These are phyloP conservation scores for Viridothelium virens DNA, from an alignment of 495 filamentous ascomycete genomes.

Conservation along the genomic window DNA sequence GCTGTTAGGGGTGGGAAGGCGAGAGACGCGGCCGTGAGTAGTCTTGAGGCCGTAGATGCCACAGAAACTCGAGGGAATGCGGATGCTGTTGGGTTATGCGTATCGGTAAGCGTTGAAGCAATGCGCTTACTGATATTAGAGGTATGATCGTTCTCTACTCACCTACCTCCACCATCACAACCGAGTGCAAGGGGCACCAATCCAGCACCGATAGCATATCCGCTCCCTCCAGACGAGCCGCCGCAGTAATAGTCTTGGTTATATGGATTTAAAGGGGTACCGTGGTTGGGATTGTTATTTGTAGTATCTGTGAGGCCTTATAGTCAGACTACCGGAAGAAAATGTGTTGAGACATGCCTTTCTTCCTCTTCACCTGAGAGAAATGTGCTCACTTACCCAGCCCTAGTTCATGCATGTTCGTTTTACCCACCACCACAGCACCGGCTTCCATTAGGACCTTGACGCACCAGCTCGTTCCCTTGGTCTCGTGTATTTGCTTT, in stretches of 20 bases:
- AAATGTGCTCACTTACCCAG: slow-evolving; percentile 42
- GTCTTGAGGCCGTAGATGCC: slow-evolving; percentile 86
- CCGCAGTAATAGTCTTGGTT: slow-evolving; percentile 76
- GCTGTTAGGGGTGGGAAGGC: slow-evolving; percentile 51
- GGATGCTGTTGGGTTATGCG: slow-evolving; percentile 45
- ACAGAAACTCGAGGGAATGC: slow-evolving; percentile 75
- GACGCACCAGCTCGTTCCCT: slow-evolving; percentile 65
- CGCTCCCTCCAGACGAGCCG: slow-evolving; percentile 79
- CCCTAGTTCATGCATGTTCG: slow-evolving; percentile 88
- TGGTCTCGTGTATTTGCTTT: slow-evolving; percentile 39
- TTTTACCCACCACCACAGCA: slow-evolving; percentile 75
- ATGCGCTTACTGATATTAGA: background rate
- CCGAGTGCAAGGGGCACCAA: slow-evolving; percentile 76
- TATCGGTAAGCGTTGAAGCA: background rate
- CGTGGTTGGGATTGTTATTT: slow-evolving; percentile 73
- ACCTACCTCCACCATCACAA: slow-evolving; percentile 69
- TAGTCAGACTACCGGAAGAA: background rate
- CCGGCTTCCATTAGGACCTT: slow-evolving; percentile 68
- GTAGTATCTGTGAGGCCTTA: slow-evolving; percentile 51
- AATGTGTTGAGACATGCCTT: background rate
- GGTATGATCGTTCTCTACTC: background rate
- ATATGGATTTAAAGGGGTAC: slow-evolving; percentile 78
- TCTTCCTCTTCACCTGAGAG: background rate
- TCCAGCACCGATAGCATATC: slow-evolving; percentile 66
- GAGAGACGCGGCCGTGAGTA: slow-evolving; percentile 66